A percentile compares a stretch with the other conserved stretches of the same genome.
These are phyloP conservation scores for Exobasidium rhododendri DNA, from an alignment of 1,284 basidiomycete genomes.

Conservation along the genomic window DNA sequence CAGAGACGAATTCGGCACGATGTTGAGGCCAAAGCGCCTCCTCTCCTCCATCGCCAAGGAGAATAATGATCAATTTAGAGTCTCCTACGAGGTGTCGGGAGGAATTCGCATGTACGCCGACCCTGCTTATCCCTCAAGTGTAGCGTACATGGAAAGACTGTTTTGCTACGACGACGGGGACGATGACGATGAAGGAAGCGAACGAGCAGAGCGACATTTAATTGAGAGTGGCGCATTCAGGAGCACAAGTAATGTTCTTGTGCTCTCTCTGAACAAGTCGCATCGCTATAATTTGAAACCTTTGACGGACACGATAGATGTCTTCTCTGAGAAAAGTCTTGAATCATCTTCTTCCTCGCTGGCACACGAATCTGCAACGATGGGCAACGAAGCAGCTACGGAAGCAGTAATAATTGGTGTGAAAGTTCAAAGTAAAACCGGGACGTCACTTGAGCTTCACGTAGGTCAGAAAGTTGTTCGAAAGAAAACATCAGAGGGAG, in stretches of 20 bases:
- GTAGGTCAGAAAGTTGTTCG: constrained; percentile 2
- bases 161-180: constrained; percentile 31
- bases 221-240: no score
- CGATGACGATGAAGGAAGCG: neutral
- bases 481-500: neutral
- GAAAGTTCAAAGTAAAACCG: neutral
- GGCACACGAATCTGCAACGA: no score
- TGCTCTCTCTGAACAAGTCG: neutral
- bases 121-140: constrained; percentile 26
- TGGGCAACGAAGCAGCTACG: neutral
- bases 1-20: neutral
- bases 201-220: neutral
- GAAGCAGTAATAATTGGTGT: constrained; percentile 4
- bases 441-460: neutral
- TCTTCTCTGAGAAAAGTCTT: neutral
- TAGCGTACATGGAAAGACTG: constrained; percentile 38
- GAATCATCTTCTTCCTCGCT: neutral
- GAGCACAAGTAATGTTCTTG: neutral
- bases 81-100: neutral
- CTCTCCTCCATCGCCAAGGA: neutral
- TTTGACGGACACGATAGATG: neutral
- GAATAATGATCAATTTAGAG: neutral
- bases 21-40: neutral
- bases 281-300: neutral
- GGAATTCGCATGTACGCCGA: constrained; percentile 35